These are phyloP conservation scores for Perkinsus olseni DNA, from an alignment of 169 alveolate genomes.

Conservation along the genomic window DNA sequence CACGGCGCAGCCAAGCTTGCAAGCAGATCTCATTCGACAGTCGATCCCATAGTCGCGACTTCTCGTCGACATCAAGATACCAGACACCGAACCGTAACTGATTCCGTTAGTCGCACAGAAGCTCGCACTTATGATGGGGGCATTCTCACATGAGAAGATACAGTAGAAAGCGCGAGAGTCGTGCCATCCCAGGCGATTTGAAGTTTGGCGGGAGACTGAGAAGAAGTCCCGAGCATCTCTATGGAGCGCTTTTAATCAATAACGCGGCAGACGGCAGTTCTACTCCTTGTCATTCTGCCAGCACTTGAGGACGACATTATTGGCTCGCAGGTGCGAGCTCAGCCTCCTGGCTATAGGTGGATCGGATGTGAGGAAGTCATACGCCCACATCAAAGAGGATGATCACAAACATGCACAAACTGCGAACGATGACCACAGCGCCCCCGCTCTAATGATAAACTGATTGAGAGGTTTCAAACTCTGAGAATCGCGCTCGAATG, in stretches of 20 bases:
- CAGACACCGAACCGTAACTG: not conserved
- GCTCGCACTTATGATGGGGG: not conserved
- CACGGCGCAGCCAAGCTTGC: not conserved
- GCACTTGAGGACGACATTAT: not conserved
- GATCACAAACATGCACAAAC: not conserved
- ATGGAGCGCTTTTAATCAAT: not conserved
- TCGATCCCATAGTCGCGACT: not conserved
- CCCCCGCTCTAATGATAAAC: too few species aligned
- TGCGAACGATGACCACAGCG: too few species aligned
- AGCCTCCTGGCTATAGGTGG: not conserved
- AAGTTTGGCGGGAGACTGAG: not conserved
- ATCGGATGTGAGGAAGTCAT: not conserved
- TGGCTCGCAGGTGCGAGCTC: not conserved
- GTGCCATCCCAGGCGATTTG: not conserved
- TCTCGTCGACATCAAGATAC: not conserved
- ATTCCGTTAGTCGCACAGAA: not conserved
- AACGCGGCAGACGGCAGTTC: not conserved
- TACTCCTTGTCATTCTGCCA: not conserved
- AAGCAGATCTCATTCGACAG: not conserved
- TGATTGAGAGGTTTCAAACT: too few species aligned
- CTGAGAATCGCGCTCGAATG: too few species aligned
- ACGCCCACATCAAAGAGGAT: not conserved
- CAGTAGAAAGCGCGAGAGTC: not conserved
- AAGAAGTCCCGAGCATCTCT: not conserved
- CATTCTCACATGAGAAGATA: not conserved